Percentiles rank a stretch among this genome's conserved stretches.
These are phyloP conservation scores for Xerocomellus chrysenteron DNA, from an alignment of 768 basidiomycete species.

Conservation along the genomic window DNA sequence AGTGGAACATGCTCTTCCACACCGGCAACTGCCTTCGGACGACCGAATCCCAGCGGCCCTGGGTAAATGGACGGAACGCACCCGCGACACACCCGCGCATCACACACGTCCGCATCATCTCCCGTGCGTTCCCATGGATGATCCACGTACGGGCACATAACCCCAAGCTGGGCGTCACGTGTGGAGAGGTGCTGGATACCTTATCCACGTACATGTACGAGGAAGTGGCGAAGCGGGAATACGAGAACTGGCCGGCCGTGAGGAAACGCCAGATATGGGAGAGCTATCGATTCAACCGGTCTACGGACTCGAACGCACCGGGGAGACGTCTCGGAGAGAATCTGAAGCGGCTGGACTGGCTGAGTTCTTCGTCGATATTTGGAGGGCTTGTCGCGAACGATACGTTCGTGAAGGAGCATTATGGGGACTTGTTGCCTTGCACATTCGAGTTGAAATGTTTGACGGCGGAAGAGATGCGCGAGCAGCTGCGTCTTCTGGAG, in stretches of 20 bases:
- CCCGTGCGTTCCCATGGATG: slow-evolving; percentile 54
- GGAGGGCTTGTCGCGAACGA: slow-evolving; percentile 58
- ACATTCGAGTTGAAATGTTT: slow-evolving; percentile 59
- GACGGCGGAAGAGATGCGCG: slow-evolving; percentile 48
- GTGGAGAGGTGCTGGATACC: slow-evolving; percentile 61
- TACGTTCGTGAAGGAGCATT: slow-evolving; percentile 40
- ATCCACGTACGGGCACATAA: slow-evolving; percentile 48
- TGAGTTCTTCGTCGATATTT: slow-evolving; percentile 57
- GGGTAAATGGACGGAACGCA: slow-evolving; percentile 61
- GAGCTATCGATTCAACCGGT: slow-evolving; percentile 66
- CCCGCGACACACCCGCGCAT: slow-evolving; percentile 69
- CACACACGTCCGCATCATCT: slow-evolving; percentile 49
- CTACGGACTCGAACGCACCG: slow-evolving; percentile 59
- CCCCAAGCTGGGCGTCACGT: slow-evolving; percentile 56
- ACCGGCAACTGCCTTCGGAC: slow-evolving; percentile 62
- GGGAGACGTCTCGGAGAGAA: slow-evolving; percentile 65
- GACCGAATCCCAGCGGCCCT: slow-evolving; percentile 59
- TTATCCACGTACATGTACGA: slow-evolving; percentile 51
- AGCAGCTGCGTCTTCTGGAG: slow-evolving; percentile 42
- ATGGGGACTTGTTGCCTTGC: slow-evolving; percentile 53
- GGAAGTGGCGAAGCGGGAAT: slow-evolving; percentile 54
- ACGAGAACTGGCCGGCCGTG: slow-evolving; percentile 35
- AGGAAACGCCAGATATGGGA: slow-evolving; percentile 45
- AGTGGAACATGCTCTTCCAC: slow-evolving; percentile 74
- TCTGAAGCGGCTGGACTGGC: slow-evolving; percentile 66